phyloP scores from a whole-genome alignment of 2,329 filamentous ascomycete genomes.

The Dactylonectria estremocensis region DNA sequence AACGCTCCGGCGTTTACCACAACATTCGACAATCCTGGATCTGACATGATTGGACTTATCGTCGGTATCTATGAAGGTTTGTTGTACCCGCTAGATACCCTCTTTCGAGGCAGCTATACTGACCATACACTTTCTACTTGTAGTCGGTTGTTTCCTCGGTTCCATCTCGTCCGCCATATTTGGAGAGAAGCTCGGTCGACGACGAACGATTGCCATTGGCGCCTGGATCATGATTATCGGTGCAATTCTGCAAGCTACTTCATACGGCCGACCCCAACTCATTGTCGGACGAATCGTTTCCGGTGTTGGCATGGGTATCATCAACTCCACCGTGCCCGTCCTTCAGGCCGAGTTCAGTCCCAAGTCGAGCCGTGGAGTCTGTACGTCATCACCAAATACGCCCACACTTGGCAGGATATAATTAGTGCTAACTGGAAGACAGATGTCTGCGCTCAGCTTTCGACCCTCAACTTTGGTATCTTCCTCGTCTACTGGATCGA shows the following conservation, averaged over 20 bases:
- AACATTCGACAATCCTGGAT: constrained; percentile 57
- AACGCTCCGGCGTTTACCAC: constrained; percentile 57
- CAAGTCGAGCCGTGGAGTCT: constrained; percentile 55
- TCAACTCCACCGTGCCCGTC: constrained; percentile 62
- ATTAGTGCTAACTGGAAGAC: background rate
- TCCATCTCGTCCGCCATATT: constrained; percentile 53
- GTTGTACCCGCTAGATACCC: background rate
- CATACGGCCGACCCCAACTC: constrained; percentile 60
- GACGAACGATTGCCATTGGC: constrained; percentile 59
- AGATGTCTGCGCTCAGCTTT: constrained; percentile 63
- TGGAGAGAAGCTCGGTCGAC: constrained; percentile 62
- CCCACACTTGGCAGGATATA: background rate
- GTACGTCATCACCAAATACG: constrained; percentile 33
- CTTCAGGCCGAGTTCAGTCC: constrained; percentile 61
- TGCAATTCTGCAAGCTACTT: constrained; percentile 61
- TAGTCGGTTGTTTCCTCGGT: constrained; percentile 51
- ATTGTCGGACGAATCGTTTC: constrained; percentile 64
- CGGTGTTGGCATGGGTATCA: constrained; percentile 63
- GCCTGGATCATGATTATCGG: constrained; percentile 62
- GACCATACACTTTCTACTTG: background rate
- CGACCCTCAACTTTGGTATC: constrained; percentile 63
- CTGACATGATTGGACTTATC: constrained; percentile 61
- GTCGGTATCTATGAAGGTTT: constrained; percentile 62
- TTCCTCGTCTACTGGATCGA: constrained; percentile 64
- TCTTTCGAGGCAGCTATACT: background rate